A percentile compares a stretch with the other conserved stretches of the same genome.
phyloP scores from a whole-genome alignment of 768 basidiomycete genomes.

The Piloderma croceum region DNA sequence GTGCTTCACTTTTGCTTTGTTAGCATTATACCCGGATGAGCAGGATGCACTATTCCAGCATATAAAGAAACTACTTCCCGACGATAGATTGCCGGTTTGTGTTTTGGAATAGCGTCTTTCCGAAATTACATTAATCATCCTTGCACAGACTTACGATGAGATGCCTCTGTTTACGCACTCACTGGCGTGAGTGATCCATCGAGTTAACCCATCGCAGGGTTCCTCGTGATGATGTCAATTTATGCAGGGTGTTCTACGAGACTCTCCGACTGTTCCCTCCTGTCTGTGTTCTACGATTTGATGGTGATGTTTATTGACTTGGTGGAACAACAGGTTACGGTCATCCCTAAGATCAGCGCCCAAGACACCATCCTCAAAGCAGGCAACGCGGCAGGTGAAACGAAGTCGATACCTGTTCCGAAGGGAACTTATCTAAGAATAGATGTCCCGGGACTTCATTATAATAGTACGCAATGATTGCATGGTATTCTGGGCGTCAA shows the following conservation, averaged over 20 bases:
- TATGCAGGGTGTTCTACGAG: slow-evolving; percentile 42
- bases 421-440: slow-evolving; percentile 36
- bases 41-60: slow-evolving; percentile 33
- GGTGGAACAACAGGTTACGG: slow-evolving; percentile 25
- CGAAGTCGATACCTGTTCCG: slow-evolving; percentile 35
- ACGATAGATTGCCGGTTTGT: slow-evolving; percentile 21
- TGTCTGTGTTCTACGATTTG: slow-evolving; percentile 22
- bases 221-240: background rate
- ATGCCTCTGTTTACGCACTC: slow-evolving; percentile 20
- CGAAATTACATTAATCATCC: too few species aligned
- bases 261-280: slow-evolving; percentile 44
- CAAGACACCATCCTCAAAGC: slow-evolving; percentile 41
- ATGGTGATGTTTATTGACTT: background rate
- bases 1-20: slow-evolving; percentile 26
- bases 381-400: slow-evolving; percentile 34
- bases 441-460: slow-evolving; percentile 38
- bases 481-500: background rate
- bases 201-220: background rate
- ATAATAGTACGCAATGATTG: slow-evolving; percentile 38
- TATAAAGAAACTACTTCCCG: slow-evolving; percentile 21
- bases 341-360: slow-evolving; percentile 39
- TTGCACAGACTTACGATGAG: slow-evolving; percentile 24
- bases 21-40: slow-evolving; percentile 36
- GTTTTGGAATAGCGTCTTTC: too few species aligned
- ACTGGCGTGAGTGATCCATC: slow-evolving; percentile 16